phyloP scores from a whole-genome alignment of 1,139 yeast genomes.

The Zygoascus sp. region DNA sequence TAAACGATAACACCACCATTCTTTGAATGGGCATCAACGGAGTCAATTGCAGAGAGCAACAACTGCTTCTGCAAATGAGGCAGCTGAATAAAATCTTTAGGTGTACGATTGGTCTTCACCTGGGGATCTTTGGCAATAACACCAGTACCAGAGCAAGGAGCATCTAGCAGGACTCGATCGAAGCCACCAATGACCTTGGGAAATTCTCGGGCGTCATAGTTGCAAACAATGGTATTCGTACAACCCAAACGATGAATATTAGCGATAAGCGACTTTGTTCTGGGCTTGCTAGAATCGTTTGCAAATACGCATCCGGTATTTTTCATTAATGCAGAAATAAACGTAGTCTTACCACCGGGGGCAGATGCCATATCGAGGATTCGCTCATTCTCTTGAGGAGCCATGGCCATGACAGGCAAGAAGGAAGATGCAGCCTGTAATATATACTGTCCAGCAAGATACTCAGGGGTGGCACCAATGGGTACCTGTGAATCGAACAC shows the following conservation, averaged over 20 bases:
- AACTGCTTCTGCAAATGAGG: constrained; percentile 96
- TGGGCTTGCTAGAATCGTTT: constrained; percentile 91
- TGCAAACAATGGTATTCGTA: constrained; percentile 92
- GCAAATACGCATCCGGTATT: constrained; percentile 98
- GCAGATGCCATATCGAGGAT: constrained; percentile 99
- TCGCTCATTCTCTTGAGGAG: constrained; percentile 94
- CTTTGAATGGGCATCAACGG: constrained; percentile 86
- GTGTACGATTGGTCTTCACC: constrained; percentile 90
- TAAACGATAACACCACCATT: constrained; percentile 95
- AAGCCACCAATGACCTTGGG: constrained; percentile 98
- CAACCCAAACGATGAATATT: constrained; percentile 97
- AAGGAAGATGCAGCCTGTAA: constrained; percentile 98
- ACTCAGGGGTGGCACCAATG: constrained; percentile 98
- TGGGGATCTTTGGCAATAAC: constrained; percentile 97
- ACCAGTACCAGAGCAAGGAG: constrained; percentile 99
- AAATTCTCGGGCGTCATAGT: constrained; percentile 97
- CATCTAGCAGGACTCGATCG: constrained; percentile 90
- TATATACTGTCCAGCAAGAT: constrained; percentile 95
- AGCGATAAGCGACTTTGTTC: constrained; percentile 94
- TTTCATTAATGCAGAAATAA: constrained; percentile 93
- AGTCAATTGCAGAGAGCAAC: constrained; percentile 89
- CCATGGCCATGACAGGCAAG: constrained; percentile 95
- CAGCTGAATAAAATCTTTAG: constrained; percentile 92
- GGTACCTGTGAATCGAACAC: constrained; percentile 98
- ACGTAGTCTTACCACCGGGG: constrained; percentile 99